Percentiles rank a stretch among this genome's conserved stretches.
Evolutionary conservation across 2,329 filamentous ascomycete genomes (phyloP).

Genomic region (Microsporum ferrugineum): DNA sequence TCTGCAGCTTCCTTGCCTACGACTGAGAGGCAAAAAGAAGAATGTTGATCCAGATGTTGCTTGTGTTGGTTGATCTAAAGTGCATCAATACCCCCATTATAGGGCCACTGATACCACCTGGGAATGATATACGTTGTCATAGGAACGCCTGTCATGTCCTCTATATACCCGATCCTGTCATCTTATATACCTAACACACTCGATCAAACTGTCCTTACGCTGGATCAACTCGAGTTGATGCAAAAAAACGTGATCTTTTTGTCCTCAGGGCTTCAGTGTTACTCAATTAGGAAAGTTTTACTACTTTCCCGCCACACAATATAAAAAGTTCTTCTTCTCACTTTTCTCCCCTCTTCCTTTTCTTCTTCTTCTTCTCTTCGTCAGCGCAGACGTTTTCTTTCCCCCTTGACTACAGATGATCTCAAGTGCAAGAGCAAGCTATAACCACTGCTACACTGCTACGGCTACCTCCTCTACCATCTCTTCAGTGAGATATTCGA

Average conservation of each 20-base stretch:
- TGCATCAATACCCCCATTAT: not conserved
- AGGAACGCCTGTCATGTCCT: not conserved
- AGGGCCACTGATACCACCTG: not conserved
- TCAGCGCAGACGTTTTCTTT: constrained; percentile 4
- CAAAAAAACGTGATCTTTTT: not conserved
- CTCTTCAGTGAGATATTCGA: not conserved
- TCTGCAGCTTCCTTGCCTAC: not conserved
- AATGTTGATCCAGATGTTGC: not conserved
- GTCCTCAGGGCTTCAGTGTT: not conserved
- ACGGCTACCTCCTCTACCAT: not conserved
- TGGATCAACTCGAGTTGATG: not conserved
- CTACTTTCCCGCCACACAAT: not conserved
- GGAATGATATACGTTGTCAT: not conserved
- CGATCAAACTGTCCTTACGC: not conserved
- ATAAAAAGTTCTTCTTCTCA: constrained; percentile 4
- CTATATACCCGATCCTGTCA: not conserved
- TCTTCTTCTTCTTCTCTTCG: constrained; percentile 6
- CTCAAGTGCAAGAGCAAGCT: not conserved
- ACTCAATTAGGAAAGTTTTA: not conserved
- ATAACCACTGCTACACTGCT: not conserved
- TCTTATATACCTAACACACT: not conserved
- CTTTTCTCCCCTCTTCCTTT: constrained; percentile 7
- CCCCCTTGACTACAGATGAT: not conserved
- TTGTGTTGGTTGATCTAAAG: not conserved
- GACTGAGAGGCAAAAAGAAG: not conserved